These are phyloP conservation scores for Gymnopilus dilepis DNA, from an alignment of 768 basidiomycete genomes.

Conservation along the genomic window DNA sequence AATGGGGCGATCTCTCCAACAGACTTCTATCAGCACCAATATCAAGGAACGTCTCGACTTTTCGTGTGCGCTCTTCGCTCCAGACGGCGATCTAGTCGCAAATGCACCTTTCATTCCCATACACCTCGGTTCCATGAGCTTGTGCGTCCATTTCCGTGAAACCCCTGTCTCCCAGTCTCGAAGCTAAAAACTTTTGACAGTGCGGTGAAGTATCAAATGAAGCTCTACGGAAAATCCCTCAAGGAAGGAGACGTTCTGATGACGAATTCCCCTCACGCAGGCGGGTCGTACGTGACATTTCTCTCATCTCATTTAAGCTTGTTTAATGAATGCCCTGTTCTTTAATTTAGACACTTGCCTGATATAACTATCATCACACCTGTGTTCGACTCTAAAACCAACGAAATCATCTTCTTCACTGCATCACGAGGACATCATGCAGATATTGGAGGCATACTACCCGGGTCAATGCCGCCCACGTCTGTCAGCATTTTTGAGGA, in stretches of 20 bases:
- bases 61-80: conserved; percentile 92
- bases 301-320: conserved; percentile 7
- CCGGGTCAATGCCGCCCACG: conserved; percentile 96
- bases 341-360: conserved; percentile 44
- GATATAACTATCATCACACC: conserved; percentile 96
- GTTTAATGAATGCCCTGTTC: background rate
- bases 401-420: conserved; percentile 89
- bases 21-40: conserved; percentile 92
- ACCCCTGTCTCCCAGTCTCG: conserved; percentile 4
- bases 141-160: conserved; percentile 53
- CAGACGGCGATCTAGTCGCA: conserved; percentile 93
- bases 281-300: conserved; percentile 72
- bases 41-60: conserved; percentile 97
- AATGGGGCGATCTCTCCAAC: conserved; percentile 90
- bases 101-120: conserved; percentile 94
- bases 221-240: conserved; percentile 67
- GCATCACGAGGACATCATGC: conserved; percentile 95
- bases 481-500: conserved; percentile 92
- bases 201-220: conserved; percentile 91
- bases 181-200: conserved; percentile 31
- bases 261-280: conserved; percentile 89
- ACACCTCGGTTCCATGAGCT: conserved; percentile 89
- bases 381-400: conserved; percentile 70
- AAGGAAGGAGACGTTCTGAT: conserved; percentile 93
- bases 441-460: conserved; percentile 91